Base-by-base conservation (phyloP, 352 stramenopile genomes). In the Phytophthora colocasiae region DNA sequence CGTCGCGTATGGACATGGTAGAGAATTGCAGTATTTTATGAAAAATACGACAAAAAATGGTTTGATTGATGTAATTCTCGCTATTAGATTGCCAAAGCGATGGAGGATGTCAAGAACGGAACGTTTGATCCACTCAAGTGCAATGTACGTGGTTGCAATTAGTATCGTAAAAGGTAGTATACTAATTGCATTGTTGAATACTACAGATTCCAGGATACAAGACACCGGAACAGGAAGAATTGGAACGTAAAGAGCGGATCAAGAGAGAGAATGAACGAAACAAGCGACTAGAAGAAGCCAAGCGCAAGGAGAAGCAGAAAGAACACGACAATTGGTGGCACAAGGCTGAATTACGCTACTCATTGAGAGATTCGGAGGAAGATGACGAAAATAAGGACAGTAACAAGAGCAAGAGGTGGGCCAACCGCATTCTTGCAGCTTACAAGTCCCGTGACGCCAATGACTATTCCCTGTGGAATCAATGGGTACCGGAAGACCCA, bases 401-500 rank as follows among this genome's bases (percentile, higher is more conserved):
- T 3, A 77, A 22, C 41, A 70, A 53, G 29, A 73, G 72, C 15
- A 46, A 51, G 9, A 56, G 54, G 11, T 92, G 69, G 68, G 79
- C 75, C 3, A 93, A 87, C 46, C 87, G 85, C 32, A 66, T 90
- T 7, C 63, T 93, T 2, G 70, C 73, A 4, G 82, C 85, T 24
- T 93, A 92, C 64, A 93, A 92, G 54, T 56, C 80, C 3, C 80
- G 83, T 3, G 87, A 95, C 46, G 84, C 81, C 24, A 95, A 93
- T 61, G 84, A 93, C 71, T 95, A 93, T 68, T 95, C 87, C 6
- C 17, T 83, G n/a, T 95, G 87, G 87, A 29, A 75, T 22, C 72
- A 73, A n/a, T 95, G 87, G 85, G 78, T 83, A 29, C 85, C 87
- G 0, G 71, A 92, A 62, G 87, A 95, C 34, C 85, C 87, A 0